Percentiles rank a stretch among this genome's conserved stretches.
These are phyloP conservation scores for Ganoderma boninense DNA, from an alignment of 1,284 basidiomycete species.

Conservation along the genomic window DNA sequence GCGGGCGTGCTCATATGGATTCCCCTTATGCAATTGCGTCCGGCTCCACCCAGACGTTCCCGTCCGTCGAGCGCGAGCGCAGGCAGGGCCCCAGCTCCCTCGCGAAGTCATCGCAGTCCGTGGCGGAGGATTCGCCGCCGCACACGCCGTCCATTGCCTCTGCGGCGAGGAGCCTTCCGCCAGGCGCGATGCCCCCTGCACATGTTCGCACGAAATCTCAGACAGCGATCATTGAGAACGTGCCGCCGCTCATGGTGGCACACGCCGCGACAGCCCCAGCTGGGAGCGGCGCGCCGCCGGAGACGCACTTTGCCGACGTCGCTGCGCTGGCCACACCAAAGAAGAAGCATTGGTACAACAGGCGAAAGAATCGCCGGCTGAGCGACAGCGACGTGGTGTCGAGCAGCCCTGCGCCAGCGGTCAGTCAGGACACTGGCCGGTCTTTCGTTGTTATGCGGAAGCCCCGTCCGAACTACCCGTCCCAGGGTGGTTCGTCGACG, in stretches of 20 bases:
- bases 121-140: constrained; percentile 53
- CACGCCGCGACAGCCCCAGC: constrained; percentile 9
- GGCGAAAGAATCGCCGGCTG: constrained; percentile 65
- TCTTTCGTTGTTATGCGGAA: constrained; percentile 80
- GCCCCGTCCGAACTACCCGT: constrained; percentile 41
- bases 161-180: constrained; percentile 54
- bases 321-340: constrained; percentile 35
- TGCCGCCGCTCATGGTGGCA: constrained; percentile 37
- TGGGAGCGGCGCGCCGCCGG: constrained; percentile 2
- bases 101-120: constrained; percentile 35
- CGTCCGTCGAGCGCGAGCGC: constrained; percentile 59
- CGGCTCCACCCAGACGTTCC: constrained; percentile 65
- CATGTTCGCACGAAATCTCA: constrained; percentile 82
- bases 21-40: constrained; percentile 77
- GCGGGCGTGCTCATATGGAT: constrained; percentile 81
- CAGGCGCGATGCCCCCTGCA: constrained; percentile 72
- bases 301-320: constrained; percentile 17
- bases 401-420: constrained; percentile 36
- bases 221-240: constrained; percentile 78
- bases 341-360: constrained; percentile 75
- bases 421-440: constrained; percentile 51
- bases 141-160: constrained; percentile 59
- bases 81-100: constrained; percentile 33
- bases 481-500: constrained; percentile 27
- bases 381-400: constrained; percentile 57